Base-by-base conservation (phyloP, 2,329 filamentous ascomycete species). In the Talaromyces albobiverticillius region DNA sequence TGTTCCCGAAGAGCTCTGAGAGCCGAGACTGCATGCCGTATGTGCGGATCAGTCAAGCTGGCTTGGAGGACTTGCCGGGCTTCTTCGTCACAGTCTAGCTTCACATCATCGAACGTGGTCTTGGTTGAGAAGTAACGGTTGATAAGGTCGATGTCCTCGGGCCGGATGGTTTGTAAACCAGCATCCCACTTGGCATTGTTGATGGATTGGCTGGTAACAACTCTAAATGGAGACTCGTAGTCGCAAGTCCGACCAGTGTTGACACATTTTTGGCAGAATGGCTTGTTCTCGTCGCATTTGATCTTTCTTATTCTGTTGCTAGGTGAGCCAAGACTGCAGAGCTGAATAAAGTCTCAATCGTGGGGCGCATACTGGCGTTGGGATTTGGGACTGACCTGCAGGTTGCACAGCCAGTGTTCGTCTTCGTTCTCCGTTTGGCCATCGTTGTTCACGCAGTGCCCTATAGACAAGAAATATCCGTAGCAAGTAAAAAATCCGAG, bases 281-380 rank as follows among this genome's bases (percentile, higher is more conserved):
- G 53, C 41, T 50, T 54, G 16, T 46, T 50, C 53, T 54, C 53
- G 23, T 54, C 53, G 13, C 53, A 54, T 41, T 50, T 49, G 31
- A 46, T 16, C 18, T 50, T 49, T 6, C 52, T 43, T 9, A 38
- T 32, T 11, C 52, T 54, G 40, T 40, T 54, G 13, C 22, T 10
- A 13, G 5, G 31, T 50, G 20, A 38, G 40, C 40, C n/a, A n/a
- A n/a, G n/a, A n/a, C n/a, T n/a, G n/a, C n/a, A n/a, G n/a, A n/a
- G n/a, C 46, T 14, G 22, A 40, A 18, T 31, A 25, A 18, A 20
- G 3, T 18, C 29, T 32, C 13, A 22, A n/a, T 23, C 32, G 13
- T 41, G 10, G 22, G 45, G 14, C 22, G 45, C 11, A 34, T 14
- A 22, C n/a, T 14, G 14, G 23, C 5, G 16, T 18, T 18, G 22